Base-by-base conservation (phyloP, 176 grass and related monocot genomes). In the Carex kokanica region DNA sequence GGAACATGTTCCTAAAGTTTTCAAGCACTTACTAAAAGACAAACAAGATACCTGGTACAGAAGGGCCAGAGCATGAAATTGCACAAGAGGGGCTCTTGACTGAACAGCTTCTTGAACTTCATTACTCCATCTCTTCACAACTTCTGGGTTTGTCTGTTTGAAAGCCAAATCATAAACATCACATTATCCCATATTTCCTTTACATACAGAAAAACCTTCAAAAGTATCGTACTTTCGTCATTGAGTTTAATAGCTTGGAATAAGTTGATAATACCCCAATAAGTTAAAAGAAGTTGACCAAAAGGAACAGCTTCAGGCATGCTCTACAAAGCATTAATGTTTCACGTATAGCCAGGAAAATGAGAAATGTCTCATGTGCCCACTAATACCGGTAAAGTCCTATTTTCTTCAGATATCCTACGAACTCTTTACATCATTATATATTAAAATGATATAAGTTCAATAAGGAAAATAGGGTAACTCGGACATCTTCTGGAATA, bases 121-220 rank as follows among this genome's bases (percentile, higher is more conserved):
- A 87, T 99, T 99, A 86, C 89, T 99, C 97, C 97, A 99, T 88
- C 97, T 95, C 86, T 95, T 99, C 73, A 99, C 93, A 84, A 99
- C 92, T 85, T 95, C 93, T 0, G 93, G 91, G 78, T 87, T 99
- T 88, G 97, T 96, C 97, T 99, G 77, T 17, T 62, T 14, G 57
- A 73, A 78, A 77, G 56, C 54, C 23, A 84, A 53, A 90, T 53
- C 11, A 86, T 23, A 85, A 70, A 11, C 18, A 82, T 40, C n/a
- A 84, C 23, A 75, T 51, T 74, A 29, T 25, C 45, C 71, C 21
- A 56, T 15, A 31, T 17, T 32, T 56, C 2, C 13, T 17, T 78
- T 1, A 53, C 63, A 66, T 36, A 34, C 31, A 43, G 43, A 71
- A 41, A 2, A 70, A 70, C 16, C 36, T 8, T 41, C 16, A 16